phyloP scores from a whole-genome alignment of 257 asterid species.

The Dorcoceras hygrometricum region DNA sequence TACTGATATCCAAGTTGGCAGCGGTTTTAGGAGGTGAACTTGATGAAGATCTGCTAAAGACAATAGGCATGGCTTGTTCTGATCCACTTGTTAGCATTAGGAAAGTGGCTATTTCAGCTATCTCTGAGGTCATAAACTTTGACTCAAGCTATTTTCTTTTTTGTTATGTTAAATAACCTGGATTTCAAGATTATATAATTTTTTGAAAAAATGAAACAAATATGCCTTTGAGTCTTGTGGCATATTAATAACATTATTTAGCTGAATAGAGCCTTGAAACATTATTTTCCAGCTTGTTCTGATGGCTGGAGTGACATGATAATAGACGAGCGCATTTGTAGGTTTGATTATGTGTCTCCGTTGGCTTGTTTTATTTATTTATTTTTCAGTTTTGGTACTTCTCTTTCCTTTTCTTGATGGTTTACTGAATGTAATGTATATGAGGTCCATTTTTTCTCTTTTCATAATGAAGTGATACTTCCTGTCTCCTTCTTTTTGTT shows the following conservation, averaged over 20 bases:
- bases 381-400: neutral
- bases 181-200: neutral
- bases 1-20: slow-evolving; percentile 67
- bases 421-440: slow-evolving; percentile 8
- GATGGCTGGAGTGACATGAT: neutral
- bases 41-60: slow-evolving; percentile 68
- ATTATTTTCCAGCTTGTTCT: neutral
- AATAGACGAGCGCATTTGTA: slow-evolving; percentile 8
- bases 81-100: slow-evolving; percentile 97
- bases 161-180: neutral
- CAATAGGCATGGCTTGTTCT: slow-evolving; percentile 85
- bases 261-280: neutral
- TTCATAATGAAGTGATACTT: slow-evolving; percentile 5
- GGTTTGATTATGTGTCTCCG: slow-evolving; percentile 1
- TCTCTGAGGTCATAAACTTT: slow-evolving; percentile 75
- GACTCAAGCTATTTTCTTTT: neutral
- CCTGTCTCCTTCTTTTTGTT: slow-evolving; percentile 7
- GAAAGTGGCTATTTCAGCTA: slow-evolving; percentile 77
- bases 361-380: slow-evolving; percentile 12
- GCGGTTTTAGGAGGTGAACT: slow-evolving; percentile 57
- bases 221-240: neutral
- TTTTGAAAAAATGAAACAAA: slow-evolving; percentile 13
- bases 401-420: slow-evolving; percentile 6
- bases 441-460: slow-evolving; percentile 12
- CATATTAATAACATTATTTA: neutral